These are phyloP conservation scores for Scytalidium sp. DNA, from an alignment of 2,329 filamentous ascomycete species.

Conservation along the genomic window DNA sequence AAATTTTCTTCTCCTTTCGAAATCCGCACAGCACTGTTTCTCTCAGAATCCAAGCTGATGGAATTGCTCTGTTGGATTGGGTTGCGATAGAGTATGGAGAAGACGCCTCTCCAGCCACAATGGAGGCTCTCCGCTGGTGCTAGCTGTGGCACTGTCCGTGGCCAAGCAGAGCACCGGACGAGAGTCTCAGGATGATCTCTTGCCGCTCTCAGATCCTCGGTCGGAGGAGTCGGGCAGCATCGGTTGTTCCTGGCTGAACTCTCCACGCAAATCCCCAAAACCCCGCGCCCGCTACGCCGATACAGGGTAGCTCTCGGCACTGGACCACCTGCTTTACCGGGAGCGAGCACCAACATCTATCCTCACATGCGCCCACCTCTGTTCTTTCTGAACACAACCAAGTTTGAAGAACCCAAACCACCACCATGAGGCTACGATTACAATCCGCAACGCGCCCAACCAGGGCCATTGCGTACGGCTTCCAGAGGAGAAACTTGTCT, in stretches of 20 bases:
- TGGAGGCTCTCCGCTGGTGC: constrained; percentile 6
- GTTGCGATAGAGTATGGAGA: constrained; percentile 1
- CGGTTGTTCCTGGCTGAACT: neutral
- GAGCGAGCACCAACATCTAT: neutral
- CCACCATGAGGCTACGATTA: constrained; percentile 22
- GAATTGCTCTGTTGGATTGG: constrained; percentile 1
- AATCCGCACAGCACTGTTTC: too few relatives aligned
- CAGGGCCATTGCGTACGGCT: constrained; percentile 15
- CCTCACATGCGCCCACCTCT: neutral
- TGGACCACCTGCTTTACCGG: too few relatives aligned
- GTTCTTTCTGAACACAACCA: neutral
- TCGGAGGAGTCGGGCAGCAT: neutral
- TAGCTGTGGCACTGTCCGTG: constrained; percentile 4
- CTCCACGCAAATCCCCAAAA: neutral
- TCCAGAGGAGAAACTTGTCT: constrained; percentile 39
- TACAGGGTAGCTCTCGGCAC: neutral
- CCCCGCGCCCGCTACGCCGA: neutral
- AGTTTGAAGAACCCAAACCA: neutral
- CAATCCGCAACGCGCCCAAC: constrained; percentile 17
- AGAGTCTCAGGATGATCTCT: too few relatives aligned
- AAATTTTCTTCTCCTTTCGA: too few relatives aligned
- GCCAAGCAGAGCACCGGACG: too few relatives aligned
- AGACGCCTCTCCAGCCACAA: constrained; percentile 16
- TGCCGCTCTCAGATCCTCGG: too few relatives aligned
- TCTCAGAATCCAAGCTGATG: too few relatives aligned